Percentiles rank a stretch among this genome's conserved stretches.
Conservation (phyloP, 2,329 filamentous ascomycete species). For the Ceratocystis cubensis region DNA sequence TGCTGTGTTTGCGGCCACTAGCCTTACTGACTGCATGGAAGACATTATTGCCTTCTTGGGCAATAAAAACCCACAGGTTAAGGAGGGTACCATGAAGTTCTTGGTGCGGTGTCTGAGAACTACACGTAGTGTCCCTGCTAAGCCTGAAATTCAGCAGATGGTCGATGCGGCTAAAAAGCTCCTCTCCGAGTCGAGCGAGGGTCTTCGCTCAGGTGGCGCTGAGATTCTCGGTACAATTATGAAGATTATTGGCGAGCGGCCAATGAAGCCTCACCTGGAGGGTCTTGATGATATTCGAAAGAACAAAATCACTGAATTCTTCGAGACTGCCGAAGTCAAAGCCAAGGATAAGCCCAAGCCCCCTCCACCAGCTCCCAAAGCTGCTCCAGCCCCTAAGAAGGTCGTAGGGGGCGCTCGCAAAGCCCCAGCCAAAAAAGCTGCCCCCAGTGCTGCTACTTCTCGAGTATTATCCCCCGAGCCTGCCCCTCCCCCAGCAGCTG, state of each 20-base stretch:
- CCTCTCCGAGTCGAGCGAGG: constrained; percentile 76
- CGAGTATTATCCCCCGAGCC: constrained; percentile 23
- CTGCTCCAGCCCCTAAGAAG: constrained; percentile 38
- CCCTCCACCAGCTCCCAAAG: constrained; percentile 44
- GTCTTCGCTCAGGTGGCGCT: constrained; percentile 73
- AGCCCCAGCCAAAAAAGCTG: constrained; percentile 35
- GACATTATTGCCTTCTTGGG: constrained; percentile 73
- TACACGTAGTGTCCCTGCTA: constrained; percentile 70
- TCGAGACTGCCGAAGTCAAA: constrained; percentile 46
- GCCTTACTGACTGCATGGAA: constrained; percentile 74
- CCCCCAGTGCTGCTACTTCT: constrained; percentile 28
- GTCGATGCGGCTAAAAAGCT: constrained; percentile 85
- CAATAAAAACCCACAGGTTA: constrained; percentile 96
- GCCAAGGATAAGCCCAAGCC: constrained; percentile 66
- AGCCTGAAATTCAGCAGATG: constrained; percentile 70
- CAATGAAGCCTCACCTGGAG: constrained; percentile 86
- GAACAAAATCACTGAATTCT: constrained; percentile 88
- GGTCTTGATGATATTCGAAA: constrained; percentile 92
- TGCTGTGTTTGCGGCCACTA: constrained; percentile 50
- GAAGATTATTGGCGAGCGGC: constrained; percentile 96
- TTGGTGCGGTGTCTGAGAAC: constrained; percentile 76
- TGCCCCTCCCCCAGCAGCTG: constrained; percentile 32
- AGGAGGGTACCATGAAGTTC: constrained; percentile 89
- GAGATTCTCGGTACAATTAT: constrained; percentile 89
- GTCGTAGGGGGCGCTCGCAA: constrained; percentile 34